Conservation (phyloP, 768 basidiomycete species). For the Leccinum incarnatum region DNA sequence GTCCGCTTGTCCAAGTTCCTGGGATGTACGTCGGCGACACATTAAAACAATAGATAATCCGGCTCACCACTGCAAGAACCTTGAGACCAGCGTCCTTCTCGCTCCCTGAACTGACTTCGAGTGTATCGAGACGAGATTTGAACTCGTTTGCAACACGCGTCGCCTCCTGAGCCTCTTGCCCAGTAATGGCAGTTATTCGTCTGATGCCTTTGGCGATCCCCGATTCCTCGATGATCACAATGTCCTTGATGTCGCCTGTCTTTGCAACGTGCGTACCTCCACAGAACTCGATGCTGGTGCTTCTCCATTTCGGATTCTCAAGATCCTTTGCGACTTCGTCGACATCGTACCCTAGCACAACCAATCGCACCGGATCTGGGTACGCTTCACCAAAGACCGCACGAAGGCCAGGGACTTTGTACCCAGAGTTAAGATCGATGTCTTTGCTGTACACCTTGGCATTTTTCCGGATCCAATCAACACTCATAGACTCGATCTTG, state of each 20-base stretch:
- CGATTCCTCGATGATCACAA: constrained; percentile 92
- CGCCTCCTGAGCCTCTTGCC: constrained; percentile 86
- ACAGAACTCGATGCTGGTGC: constrained; percentile 94
- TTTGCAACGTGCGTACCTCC: constrained; percentile 99
- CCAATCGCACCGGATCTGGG: constrained; percentile 95
- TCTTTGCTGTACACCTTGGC: constrained; percentile 90
- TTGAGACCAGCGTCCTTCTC: constrained; percentile 90
- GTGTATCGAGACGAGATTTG: constrained; percentile 56
- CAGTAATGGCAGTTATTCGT: constrained; percentile 91
- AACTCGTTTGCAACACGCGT: constrained; percentile 65
- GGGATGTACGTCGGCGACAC: constrained; percentile 1
- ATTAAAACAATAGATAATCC: neutral
- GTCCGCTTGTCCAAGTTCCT: constrained; percentile 89
- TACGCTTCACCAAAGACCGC: constrained; percentile 98
- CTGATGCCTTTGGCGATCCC: constrained; percentile 99
- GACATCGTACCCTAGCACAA: constrained; percentile 83
- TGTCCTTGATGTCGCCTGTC: constrained; percentile 96
- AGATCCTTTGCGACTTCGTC: constrained; percentile 85
- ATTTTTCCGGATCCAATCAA: constrained; percentile 88
- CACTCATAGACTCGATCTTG: constrained; percentile 80
- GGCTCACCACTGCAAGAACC: constrained; percentile 67
- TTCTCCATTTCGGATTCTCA: constrained; percentile 86
- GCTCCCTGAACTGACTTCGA: constrained; percentile 62
- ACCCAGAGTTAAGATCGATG: constrained; percentile 70
- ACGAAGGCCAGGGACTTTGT: constrained; percentile 87